Evolutionary conservation across 2,329 filamentous ascomycete species (phyloP), one percentile per base, ranked within the genome.

Genomic region (Talaromyces sp.): DNA sequence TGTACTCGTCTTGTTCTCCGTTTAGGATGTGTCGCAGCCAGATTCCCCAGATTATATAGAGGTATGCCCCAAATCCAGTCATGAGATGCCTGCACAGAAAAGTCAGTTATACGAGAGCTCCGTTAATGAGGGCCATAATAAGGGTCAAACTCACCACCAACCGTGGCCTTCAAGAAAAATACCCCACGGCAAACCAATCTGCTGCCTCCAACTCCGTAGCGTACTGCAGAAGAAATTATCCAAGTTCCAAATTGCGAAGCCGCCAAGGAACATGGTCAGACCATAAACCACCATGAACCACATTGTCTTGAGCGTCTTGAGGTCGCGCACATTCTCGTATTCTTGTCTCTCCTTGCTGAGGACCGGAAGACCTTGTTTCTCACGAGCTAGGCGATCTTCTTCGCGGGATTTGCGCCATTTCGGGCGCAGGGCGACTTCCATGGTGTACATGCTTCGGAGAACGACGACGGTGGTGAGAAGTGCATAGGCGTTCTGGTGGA

Each of bases 41-140:
- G 25, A 92, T 85, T 13, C 89, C 87, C 89, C 90, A 95, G 13
- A 85, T 78, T 64, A 95, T 90, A 69, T 93, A 91, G 68, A 87
- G 88, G 72, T 95, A 95, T 15, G 89, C 89, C 70, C 90, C 90
- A 36, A 87, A 78, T 11, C 89, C 89, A 0, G 90, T 94, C 81
- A 93, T 86, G 37, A 93, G 68, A 74, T 93, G 89, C 88, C 87
- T 81, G 55, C 6, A 31, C 33, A 31, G 33, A 33, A 50, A 31
- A 56, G 35, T 25, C 39, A 48, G 45, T 48, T 17, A 45, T 35
- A 33, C 28, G 28, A 48, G 11, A 15, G 1, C 7, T n/a, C 45
- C 17, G 15, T 2, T 3, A 9, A 48, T 31, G 5, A 48, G 10
- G 45, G 2, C 33, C 25, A 7, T 28, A 28, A 28, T 28, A 28